Percentiles rank a stretch among this genome's conserved stretches.
These are phyloP conservation scores for Domatiomyces globalis DNA, from an alignment of 2,329 filamentous ascomycete genomes.

Conservation along the genomic window DNA sequence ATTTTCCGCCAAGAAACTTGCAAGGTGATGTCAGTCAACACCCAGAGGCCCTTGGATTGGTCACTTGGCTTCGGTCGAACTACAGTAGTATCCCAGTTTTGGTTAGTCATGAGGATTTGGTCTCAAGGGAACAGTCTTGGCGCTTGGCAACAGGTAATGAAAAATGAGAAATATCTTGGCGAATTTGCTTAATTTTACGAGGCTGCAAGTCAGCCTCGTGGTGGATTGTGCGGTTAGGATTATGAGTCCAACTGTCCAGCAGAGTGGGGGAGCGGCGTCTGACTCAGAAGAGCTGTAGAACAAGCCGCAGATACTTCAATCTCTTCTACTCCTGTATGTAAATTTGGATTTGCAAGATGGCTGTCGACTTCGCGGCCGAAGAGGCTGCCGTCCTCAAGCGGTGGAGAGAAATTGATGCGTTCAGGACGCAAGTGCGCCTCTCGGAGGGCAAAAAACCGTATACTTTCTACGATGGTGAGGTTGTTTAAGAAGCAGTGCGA, in stretches of 20 bases:
- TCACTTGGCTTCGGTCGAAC: too few species aligned
- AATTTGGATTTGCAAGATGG: constrained; percentile 40
- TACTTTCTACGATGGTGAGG: constrained; percentile 74
- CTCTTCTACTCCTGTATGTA: background rate
- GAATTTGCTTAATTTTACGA: background rate
- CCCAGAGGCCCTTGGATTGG: too few species aligned
- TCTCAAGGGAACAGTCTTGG: too few species aligned
- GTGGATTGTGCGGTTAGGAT: background rate
- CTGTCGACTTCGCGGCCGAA: constrained; percentile 83
- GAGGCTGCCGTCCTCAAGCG: constrained; percentile 71
- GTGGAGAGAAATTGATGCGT: constrained; percentile 89
- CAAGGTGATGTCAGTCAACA: too few species aligned
- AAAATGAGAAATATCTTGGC: background rate
- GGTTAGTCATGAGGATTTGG: too few species aligned
- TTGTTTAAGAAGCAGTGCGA: constrained; percentile 20
- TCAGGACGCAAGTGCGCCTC: constrained; percentile 73
- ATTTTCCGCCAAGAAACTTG: too few species aligned
- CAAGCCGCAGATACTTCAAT: background rate
- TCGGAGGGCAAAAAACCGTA: constrained; percentile 71
- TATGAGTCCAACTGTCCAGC: background rate
- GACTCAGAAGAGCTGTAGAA: background rate
- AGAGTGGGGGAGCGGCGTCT: background rate
- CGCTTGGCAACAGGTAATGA: background rate
- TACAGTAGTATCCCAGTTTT: too few species aligned
- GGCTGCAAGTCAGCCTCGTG: too few species aligned